These are phyloP conservation scores for Sextonia rubra DNA, from an alignment of 164 flowering plant species.

Conservation along the genomic window DNA sequence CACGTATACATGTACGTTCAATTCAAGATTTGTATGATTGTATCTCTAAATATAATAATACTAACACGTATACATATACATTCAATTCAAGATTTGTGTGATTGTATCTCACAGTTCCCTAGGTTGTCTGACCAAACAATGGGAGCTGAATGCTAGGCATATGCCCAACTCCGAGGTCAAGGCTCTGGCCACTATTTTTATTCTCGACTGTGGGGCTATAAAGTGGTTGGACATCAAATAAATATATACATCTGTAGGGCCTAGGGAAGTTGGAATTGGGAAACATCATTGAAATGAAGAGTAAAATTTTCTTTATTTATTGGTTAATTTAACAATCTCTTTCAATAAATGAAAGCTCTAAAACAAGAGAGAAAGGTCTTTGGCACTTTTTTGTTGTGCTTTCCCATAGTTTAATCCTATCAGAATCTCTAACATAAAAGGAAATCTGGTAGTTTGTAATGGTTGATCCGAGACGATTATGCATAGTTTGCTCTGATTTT, in stretches of 20 bases:
- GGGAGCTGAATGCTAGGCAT: background rate
- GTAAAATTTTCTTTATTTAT: background rate
- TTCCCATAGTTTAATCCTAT: background rate
- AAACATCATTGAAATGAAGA: background rate
- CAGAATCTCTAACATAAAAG: background rate
- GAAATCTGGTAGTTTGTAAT: no score
- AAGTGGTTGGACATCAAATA: background rate
- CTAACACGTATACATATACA: background rate
- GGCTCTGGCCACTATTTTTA: constrained; percentile 20
- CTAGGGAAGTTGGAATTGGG: background rate
- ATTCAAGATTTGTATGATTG: background rate
- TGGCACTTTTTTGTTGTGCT: background rate
- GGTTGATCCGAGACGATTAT: no score
- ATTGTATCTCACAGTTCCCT: background rate
- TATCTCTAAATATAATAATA: no score
- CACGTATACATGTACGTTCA: background rate
- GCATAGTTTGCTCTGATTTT: no score
- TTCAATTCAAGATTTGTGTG: background rate
- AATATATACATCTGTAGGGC: background rate
- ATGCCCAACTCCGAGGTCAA: constrained; percentile 10
- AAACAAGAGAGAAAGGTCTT: background rate
- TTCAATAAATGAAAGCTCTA: background rate
- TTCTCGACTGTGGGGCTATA: background rate
- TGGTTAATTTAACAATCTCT: background rate
- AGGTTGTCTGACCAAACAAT: constrained; percentile 17